These are phyloP conservation scores for Solanum lignicaule DNA, from an alignment of 257 asterid species.

Conservation along the genomic window DNA sequence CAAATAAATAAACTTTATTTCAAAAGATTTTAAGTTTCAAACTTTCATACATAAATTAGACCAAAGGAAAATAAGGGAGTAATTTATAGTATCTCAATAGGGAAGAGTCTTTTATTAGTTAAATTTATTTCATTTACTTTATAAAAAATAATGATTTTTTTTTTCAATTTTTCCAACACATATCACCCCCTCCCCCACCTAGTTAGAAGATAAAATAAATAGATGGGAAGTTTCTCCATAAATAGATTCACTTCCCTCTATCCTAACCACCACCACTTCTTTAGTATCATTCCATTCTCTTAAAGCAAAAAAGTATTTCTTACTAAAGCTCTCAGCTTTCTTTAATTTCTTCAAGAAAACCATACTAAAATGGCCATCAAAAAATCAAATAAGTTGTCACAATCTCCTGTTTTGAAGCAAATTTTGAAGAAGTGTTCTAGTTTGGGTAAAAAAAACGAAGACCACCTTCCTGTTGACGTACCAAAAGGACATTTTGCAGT, in stretches of 20 bases:
- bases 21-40: too few relatives aligned
- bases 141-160: not conserved
- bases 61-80: too few relatives aligned
- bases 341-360: not conserved
- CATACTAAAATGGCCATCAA: constrained; percentile 4
- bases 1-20: too few relatives aligned
- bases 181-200: not conserved
- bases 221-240: not conserved
- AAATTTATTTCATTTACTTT: not conserved
- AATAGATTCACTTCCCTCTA: not conserved
- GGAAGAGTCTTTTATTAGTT: too few relatives aligned
- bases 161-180: not conserved
- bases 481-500: constrained; percentile 6
- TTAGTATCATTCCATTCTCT: not conserved
- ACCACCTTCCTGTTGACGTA: not conserved
- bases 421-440: constrained; percentile 13
- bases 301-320: not conserved
- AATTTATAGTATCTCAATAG: too few relatives aligned
- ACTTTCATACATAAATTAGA: too few relatives aligned
- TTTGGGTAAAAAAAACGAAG: not conserved
- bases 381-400: constrained; percentile 4
- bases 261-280: not conserved
- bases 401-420: constrained; percentile 13
- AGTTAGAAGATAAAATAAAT: not conserved
- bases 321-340: not conserved